Conservation (phyloP, 73 alveolate genomes). For the Paramecium octaurelia region DNA sequence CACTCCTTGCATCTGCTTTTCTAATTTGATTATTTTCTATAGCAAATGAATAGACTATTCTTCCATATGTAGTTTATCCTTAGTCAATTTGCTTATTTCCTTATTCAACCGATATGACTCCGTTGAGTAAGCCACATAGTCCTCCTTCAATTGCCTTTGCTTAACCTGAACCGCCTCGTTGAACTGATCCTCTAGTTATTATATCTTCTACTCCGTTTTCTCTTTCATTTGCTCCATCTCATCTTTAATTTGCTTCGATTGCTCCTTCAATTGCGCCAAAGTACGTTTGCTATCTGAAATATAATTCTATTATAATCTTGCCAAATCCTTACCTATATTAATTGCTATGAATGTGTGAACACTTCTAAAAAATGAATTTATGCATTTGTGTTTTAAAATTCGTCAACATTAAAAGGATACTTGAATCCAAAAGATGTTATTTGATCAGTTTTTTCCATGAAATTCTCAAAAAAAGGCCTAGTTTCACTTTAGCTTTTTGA, state of each 20-base stretch:
- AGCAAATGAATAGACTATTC: background rate
- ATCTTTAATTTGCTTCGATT: background rate
- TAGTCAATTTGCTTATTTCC: constrained; percentile 5
- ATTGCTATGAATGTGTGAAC: constrained; percentile 5
- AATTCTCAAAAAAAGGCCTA: constrained; percentile 36
- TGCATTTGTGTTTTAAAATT: background rate
- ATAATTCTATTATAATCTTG: background rate
- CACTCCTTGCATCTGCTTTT: background rate
- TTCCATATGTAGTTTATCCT: constrained; percentile 23
- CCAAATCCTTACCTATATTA: background rate
- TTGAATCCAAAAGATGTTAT: background rate
- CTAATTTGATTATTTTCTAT: background rate
- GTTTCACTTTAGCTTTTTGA: constrained; percentile 12
- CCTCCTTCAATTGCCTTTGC: background rate
- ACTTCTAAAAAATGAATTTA: constrained; percentile 39
- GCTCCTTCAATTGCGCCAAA: background rate
- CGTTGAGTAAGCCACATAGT: constrained; percentile 7
- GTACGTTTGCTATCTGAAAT: background rate
- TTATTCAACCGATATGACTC: constrained; percentile 34
- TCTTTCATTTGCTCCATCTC: constrained; percentile 26
- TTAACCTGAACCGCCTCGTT: background rate
- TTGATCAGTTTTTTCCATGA: background rate
- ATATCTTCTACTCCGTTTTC: background rate
- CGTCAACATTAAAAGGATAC: background rate
- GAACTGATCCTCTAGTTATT: background rate